These are phyloP conservation scores for Rosa rugosa DNA, from an alignment of 306 rosid genomes.

Conservation along the genomic window DNA sequence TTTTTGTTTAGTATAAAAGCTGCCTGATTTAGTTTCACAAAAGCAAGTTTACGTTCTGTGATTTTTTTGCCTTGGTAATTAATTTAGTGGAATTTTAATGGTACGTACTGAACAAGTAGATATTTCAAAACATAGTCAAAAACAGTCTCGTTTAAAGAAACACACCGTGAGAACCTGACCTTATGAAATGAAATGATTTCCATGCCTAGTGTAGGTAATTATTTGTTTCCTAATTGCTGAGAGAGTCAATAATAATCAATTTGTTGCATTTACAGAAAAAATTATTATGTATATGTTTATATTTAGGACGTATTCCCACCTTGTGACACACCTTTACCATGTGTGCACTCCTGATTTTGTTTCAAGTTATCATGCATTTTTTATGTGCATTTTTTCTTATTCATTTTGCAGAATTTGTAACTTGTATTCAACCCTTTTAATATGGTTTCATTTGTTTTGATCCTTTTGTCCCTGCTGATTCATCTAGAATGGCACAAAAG, in stretches of 20 bases:
- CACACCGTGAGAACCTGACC: background rate
- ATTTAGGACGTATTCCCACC: background rate
- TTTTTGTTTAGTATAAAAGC: background rate
- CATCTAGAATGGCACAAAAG: constrained; percentile 87
- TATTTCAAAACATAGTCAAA: background rate
- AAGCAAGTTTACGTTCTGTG: background rate
- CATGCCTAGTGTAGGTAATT: background rate
- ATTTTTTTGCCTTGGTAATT: background rate
- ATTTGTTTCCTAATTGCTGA: background rate
- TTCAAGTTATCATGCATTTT: background rate
- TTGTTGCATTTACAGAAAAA: background rate
- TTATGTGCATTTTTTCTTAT: background rate
- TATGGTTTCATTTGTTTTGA: background rate
- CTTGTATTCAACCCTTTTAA: background rate
- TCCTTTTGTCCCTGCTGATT: constrained; percentile 1
- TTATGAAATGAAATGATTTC: background rate
- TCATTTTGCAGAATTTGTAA: background rate
- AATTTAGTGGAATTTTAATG: background rate
- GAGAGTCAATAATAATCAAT: background rate
- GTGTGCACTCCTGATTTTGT: background rate
- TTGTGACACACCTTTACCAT: background rate
- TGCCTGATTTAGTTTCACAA: background rate
- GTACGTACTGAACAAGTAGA: background rate
- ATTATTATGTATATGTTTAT: background rate
- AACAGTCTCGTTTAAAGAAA: background rate